Evolutionary conservation across 2,329 filamentous ascomycete genomes (phyloP).

Genomic region (Rhexocercosporidium sp.): DNA sequence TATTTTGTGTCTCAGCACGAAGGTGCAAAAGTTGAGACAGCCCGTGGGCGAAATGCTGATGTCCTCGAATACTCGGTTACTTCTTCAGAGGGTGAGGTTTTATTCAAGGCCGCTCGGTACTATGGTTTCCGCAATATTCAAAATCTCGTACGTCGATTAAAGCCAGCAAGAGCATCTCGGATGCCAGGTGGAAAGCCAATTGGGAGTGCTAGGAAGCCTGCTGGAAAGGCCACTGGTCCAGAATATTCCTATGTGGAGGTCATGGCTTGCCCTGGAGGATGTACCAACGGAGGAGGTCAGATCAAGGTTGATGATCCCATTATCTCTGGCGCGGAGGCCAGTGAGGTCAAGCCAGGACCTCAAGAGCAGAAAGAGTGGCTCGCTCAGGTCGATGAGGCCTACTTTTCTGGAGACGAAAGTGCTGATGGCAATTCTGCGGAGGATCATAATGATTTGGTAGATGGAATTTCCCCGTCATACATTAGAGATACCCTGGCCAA

Average conservation of each 20-base stretch:
- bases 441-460: conserved; percentile 53
- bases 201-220: conserved; percentile 58
- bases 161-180: conserved; percentile 77
- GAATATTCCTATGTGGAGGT: conserved; percentile 97
- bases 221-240: conserved; percentile 53
- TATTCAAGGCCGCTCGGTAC: conserved; percentile 86
- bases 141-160: conserved; percentile 91
- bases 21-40: conserved; percentile 72
- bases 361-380: conserved; percentile 89
- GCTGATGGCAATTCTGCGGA: conserved; percentile 36
- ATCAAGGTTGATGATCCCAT: conserved; percentile 85
- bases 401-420: conserved; percentile 75
- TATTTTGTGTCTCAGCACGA: conserved; percentile 73
- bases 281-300: conserved; percentile 96
- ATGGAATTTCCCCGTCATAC: conserved; percentile 68
- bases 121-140: conserved; percentile 99
- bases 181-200: conserved; percentile 77
- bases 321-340: conserved; percentile 54
- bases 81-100: conserved; percentile 57
- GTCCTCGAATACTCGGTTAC: conserved; percentile 83
- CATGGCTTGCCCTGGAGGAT: conserved; percentile 98
- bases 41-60: conserved; percentile 85
- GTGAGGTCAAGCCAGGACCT: conserved; percentile 64
- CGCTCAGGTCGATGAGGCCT: conserved; percentile 83
- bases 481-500: conserved; percentile 73